Percentiles rank a stretch among this genome's conserved stretches.
Conservation (phyloP, 2,329 filamentous ascomycete genomes). For the Monilinia laxa region DNA sequence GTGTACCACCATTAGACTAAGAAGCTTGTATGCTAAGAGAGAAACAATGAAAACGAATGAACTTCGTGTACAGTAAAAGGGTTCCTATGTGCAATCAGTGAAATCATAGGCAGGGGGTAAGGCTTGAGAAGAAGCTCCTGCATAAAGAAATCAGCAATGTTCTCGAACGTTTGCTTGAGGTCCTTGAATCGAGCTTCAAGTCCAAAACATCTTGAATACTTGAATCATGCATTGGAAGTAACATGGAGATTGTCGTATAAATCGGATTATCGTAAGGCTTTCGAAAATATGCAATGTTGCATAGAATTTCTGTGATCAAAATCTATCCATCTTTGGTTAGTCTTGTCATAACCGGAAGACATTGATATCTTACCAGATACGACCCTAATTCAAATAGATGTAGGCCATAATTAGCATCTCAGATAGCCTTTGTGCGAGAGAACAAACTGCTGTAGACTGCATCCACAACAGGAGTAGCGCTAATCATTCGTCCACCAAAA, state of each 20-base stretch:
- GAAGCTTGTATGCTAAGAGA: constrained; percentile 9
- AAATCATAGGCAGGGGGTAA: constrained; percentile 23
- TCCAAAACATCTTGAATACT: constrained; percentile 9
- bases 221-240: constrained; percentile 7
- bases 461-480: constrained; percentile 93
- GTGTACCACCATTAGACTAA: background rate
- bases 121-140: constrained; percentile 31
- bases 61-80: constrained; percentile 29
- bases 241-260: background rate
- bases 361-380: constrained; percentile 31
- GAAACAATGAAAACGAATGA: constrained; percentile 7
- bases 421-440: constrained; percentile 80
- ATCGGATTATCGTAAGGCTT: background rate
- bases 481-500: constrained; percentile 91
- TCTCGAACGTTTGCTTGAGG: constrained; percentile 28
- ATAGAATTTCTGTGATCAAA: constrained; percentile 25
- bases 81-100: constrained; percentile 39
- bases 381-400: constrained; percentile 33
- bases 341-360: background rate
- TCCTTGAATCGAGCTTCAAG: constrained; percentile 11
- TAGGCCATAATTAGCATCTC: constrained; percentile 44
- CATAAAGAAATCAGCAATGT: constrained; percentile 37
- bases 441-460: constrained; percentile 98
- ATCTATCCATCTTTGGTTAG: constrained; percentile 21
- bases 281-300: constrained; percentile 14